phyloP scores from a whole-genome alignment of 495 filamentous ascomycete species.

The Physcia stellaris region DNA sequence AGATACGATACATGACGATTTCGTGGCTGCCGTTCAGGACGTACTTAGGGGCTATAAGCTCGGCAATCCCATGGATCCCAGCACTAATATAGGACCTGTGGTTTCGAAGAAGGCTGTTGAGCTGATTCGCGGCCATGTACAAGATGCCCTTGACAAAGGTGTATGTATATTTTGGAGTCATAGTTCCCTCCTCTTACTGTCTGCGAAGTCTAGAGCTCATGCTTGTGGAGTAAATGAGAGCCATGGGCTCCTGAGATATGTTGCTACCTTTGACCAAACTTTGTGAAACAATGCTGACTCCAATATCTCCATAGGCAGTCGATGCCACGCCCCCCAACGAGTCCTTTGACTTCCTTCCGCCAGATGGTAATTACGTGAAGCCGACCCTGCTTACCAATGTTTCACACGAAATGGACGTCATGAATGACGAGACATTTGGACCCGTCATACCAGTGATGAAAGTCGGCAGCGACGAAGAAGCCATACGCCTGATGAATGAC shows the following conservation, averaged over 20 bases:
- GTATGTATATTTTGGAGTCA: too few relatives aligned
- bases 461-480: constrained; percentile 71
- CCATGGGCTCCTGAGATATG: too few relatives aligned
- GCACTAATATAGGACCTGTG: constrained; percentile 78
- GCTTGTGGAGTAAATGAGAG: too few relatives aligned
- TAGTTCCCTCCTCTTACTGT: too few relatives aligned
- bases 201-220: too few relatives aligned
- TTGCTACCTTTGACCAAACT: too few relatives aligned
- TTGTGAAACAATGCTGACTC: too few relatives aligned
- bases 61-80: constrained; percentile 67
- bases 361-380: constrained; percentile 70
- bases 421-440: constrained; percentile 95
- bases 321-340: constrained; percentile 72
- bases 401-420: constrained; percentile 73
- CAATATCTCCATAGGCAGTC: too few relatives aligned
- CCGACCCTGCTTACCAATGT: constrained; percentile 75
- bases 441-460: constrained; percentile 92
- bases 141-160: constrained; percentile 73
- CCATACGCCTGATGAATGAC: constrained; percentile 82
- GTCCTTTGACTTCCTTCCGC: constrained; percentile 52
- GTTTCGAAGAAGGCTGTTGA: constrained; percentile 62
- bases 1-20: constrained; percentile 65
- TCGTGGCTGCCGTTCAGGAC: constrained; percentile 62
- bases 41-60: constrained; percentile 81
- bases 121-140: constrained; percentile 66